phyloP scores from a whole-genome alignment of 768 basidiomycete genomes.

The Tephrocybe rancida region DNA sequence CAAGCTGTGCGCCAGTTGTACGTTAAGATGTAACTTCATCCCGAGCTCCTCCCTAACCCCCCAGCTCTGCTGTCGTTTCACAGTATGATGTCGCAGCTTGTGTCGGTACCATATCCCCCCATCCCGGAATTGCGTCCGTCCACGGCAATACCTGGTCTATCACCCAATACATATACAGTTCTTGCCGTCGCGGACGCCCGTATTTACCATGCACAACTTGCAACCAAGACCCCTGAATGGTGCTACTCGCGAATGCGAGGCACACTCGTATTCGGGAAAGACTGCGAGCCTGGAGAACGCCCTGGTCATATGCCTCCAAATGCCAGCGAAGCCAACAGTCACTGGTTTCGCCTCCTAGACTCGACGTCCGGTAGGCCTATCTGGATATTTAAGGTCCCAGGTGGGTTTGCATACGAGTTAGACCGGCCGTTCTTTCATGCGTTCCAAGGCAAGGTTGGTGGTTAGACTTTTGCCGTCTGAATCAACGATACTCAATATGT shows the following conservation, averaged over 20 bases:
- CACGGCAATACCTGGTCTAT: constrained; percentile 16
- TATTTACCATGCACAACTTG: constrained; percentile 63
- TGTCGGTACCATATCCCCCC: constrained; percentile 13
- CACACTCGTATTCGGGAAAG: constrained; percentile 56
- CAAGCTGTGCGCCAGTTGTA: constrained; percentile 13
- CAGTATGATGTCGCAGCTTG: constrained; percentile 19
- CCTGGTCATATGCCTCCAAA: constrained; percentile 16
- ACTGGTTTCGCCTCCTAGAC: constrained; percentile 71
- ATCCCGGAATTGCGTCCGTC: constrained; percentile 12
- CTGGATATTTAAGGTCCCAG: constrained; percentile 70
- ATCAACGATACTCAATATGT: constrained; percentile 44
- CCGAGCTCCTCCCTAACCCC: background rate
- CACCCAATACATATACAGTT: constrained; percentile 38
- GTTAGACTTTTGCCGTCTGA: background rate
- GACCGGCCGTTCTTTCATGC: constrained; percentile 93
- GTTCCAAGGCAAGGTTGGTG: constrained; percentile 81
- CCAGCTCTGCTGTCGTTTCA: constrained; percentile 5
- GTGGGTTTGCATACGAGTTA: constrained; percentile 68
- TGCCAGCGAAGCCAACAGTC: constrained; percentile 27
- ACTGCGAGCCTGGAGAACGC: constrained; percentile 35
- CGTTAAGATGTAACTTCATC: constrained; percentile 6
- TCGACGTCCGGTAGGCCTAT: constrained; percentile 57
- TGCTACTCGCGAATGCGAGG: constrained; percentile 61
- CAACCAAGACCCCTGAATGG: constrained; percentile 52
- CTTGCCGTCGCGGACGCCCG: constrained; percentile 58